These are phyloP conservation scores for Cyberlindnera euphorbiiphila DNA, from an alignment of 805 yeast genomes.

Conservation along the genomic window DNA sequence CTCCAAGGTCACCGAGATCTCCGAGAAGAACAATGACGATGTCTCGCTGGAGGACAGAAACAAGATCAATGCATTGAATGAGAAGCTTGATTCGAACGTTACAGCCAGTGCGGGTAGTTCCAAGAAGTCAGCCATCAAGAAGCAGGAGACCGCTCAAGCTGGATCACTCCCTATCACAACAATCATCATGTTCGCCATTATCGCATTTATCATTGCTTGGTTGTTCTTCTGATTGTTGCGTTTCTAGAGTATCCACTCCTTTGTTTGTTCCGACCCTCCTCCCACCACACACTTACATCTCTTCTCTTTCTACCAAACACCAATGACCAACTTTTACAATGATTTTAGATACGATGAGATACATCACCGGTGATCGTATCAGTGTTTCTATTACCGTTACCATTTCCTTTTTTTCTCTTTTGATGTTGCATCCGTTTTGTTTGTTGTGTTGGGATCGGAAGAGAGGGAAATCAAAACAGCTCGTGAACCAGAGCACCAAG, in stretches of 20 bases:
- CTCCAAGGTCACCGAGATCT: constrained; percentile 5
- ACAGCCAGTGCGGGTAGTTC: constrained; percentile 25
- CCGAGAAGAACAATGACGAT: constrained; percentile 24
- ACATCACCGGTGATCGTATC: too few relatives aligned
- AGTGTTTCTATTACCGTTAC: too few relatives aligned
- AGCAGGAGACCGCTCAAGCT: constrained; percentile 29
- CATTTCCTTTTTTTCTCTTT: background rate
- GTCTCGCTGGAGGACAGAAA: constrained; percentile 37
- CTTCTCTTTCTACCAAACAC: too few relatives aligned
- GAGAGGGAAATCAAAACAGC: too few relatives aligned
- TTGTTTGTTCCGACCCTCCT: background rate
- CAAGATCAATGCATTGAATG: constrained; percentile 40
- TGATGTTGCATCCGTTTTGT: background rate
- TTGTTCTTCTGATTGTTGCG: constrained; percentile 38
- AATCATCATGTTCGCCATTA: constrained; percentile 48
- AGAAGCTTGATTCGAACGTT: constrained; percentile 42
- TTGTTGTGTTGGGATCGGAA: too few relatives aligned
- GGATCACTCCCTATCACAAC: constrained; percentile 54
- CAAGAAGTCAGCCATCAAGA: constrained; percentile 21
- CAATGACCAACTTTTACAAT: too few relatives aligned
- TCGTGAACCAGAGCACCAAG: too few relatives aligned
- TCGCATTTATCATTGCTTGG: constrained; percentile 65
- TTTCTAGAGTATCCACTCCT: background rate
- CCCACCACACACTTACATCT: too few relatives aligned
- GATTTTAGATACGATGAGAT: too few relatives aligned